Base-by-base conservation (phyloP, 2,329 filamentous ascomycete species). In the Epichloe gansuensis region DNA sequence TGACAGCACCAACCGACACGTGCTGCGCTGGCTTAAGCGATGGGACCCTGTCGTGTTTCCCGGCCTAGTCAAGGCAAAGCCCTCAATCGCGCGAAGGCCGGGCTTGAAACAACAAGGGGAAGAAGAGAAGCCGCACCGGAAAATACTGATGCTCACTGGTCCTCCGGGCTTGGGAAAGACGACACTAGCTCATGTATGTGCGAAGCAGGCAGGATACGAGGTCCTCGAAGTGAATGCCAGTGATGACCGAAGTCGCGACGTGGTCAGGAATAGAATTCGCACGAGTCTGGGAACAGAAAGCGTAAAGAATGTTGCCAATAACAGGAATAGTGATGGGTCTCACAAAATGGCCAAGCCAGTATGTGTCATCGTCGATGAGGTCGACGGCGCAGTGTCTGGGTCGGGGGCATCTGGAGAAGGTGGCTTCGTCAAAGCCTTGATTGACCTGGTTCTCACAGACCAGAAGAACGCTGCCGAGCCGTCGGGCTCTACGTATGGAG, bases 161-260 rank as follows among this genome's bases (percentile, higher is more conserved):
- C 89, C 93, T 0, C 93, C 93, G 0, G 93, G 93, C 2, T 73
- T 98, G 11, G 93, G 93, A 31, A 98, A 98, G 72, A 98, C 93
- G 0, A 98, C 93, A 0, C 68, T 98, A 47, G 93, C 93, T 2
- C 93, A 98, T 67, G 93, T 98, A 0, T 97, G 93, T 64, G 94
- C 94, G 0, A 84, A 77, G 59, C 93, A 98, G 68, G 93, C 93
- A 5, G 93, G 93, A 0, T 98, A 98, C 61, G 93, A 97, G 62
- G 87, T 95, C 1, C 79, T 97, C 63, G 93, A 98, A 65, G 95
- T 98, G 69, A 98, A 98, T 61, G 93, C 94, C 8, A 97, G 91
- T 60, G 93, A 98, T 63, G 94, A 98, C 64, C 79, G 93, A 60
- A 95, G 89, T 63, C 78, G 80, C 34, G 83, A 91, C 61, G 89